A percentile compares a stretch with the other conserved stretches of the same genome.
These are phyloP conservation scores for Paxillus involutus DNA, from an alignment of 768 basidiomycete species.

Conservation along the genomic window DNA sequence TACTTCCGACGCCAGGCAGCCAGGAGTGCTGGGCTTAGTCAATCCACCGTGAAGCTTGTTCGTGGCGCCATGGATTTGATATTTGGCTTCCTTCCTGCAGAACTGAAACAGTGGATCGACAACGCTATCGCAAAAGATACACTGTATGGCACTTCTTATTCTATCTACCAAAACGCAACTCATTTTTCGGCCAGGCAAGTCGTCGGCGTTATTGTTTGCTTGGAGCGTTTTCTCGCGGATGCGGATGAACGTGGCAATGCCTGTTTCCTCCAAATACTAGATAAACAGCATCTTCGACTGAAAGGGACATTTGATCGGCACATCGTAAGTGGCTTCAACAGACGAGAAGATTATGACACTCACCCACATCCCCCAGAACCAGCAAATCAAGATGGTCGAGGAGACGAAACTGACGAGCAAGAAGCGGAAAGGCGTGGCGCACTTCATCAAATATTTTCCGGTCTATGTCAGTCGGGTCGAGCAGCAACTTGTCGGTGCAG, in stretches of 20 bases:
- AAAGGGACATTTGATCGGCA: conserved; percentile 78
- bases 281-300: conserved; percentile 80
- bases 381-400: conserved; percentile 86
- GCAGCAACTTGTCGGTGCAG: conserved; percentile 74
- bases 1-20: conserved; percentile 95
- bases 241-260: conserved; percentile 78
- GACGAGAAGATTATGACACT: conserved; percentile 1
- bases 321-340: conserved; percentile 44
- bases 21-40: conserved; percentile 62
- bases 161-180: conserved; percentile 1
- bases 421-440: conserved; percentile 89
- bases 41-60: conserved; percentile 74
- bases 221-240: conserved; percentile 76
- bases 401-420: conserved; percentile 89
- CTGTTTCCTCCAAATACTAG: conserved; percentile 70
- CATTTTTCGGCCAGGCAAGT: conserved; percentile 61
- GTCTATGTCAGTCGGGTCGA: conserved; percentile 84
- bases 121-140: conserved; percentile 69
- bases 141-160: conserved; percentile 50
- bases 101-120: conserved; percentile 86
- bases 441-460: conserved; percentile 93
- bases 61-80: conserved; percentile 92
- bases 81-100: conserved; percentile 87
- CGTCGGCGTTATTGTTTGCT: conserved; percentile 73
- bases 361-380: conserved; percentile 48